Conservation (phyloP, 1,284 basidiomycete species). For the Pascua sp. region DNA sequence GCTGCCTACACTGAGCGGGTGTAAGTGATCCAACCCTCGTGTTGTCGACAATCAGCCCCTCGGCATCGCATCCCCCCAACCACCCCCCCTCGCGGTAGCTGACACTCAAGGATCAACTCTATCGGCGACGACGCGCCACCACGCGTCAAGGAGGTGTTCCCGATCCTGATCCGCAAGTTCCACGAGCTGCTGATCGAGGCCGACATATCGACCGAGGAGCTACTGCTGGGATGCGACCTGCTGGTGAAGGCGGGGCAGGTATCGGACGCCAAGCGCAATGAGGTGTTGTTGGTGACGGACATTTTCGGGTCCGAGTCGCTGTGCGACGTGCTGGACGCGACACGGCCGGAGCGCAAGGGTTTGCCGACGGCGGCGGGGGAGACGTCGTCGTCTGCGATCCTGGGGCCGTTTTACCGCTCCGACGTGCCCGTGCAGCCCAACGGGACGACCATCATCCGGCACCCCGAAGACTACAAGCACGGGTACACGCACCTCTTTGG, state of each 20-base stretch:
- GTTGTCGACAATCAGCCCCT: neutral
- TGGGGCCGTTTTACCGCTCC: conserved; percentile 28
- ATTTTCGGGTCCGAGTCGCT: conserved; percentile 47
- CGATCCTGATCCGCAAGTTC: conserved; percentile 44
- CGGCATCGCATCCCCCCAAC: too few relatives aligned
- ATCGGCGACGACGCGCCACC: conserved; percentile 31
- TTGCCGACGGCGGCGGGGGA: conserved; percentile 4
- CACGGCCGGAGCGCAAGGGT: conserved; percentile 13
- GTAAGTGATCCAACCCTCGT: conserved; percentile 1
- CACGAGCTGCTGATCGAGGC: conserved; percentile 42
- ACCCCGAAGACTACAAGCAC: conserved; percentile 31
- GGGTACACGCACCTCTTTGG: conserved; percentile 38
- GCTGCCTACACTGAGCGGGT: conserved; percentile 10
- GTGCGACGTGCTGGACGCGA: conserved; percentile 19
- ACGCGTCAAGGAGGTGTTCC: conserved; percentile 42
- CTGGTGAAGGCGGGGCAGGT: conserved; percentile 44
- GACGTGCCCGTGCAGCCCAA: conserved; percentile 39
- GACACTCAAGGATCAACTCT: conserved; percentile 8
- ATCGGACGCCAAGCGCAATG: conserved; percentile 43
- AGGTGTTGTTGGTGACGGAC: conserved; percentile 48
- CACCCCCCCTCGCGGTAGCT: neutral
- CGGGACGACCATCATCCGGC: conserved; percentile 33
- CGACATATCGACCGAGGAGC: conserved; percentile 45
- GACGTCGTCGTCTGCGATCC: conserved; percentile 38
- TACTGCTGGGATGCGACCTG: conserved; percentile 44